Percentiles rank a stretch among this genome's conserved stretches.
Conservation (phyloP, 805 yeast genomes). For the Lachancea quebecensis region DNA sequence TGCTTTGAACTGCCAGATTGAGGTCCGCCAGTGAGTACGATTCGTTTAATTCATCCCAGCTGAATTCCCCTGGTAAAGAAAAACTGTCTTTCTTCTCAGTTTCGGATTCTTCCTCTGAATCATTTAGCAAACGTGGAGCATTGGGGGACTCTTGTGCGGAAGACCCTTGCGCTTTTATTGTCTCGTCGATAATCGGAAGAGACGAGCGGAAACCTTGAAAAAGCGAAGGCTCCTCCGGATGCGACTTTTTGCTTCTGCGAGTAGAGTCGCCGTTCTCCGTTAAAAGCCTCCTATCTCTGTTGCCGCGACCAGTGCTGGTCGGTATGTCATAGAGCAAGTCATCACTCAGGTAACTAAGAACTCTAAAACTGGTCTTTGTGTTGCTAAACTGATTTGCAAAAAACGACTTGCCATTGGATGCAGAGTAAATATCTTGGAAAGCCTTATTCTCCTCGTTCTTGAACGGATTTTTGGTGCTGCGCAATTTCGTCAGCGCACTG, state of each 20-base stretch:
- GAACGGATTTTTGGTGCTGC: slow-evolving; percentile 3
- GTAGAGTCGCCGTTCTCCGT: slow-evolving; percentile 12
- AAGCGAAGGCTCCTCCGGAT: slow-evolving; percentile 39
- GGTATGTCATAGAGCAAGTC: slow-evolving; percentile 55
- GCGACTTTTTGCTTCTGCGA: slow-evolving; percentile 8
- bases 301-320: slow-evolving; percentile 9
- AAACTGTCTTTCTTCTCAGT: slow-evolving; percentile 19
- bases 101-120: slow-evolving; percentile 5
- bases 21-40: slow-evolving; percentile 39
- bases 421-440: slow-evolving; percentile 29
- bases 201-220: slow-evolving; percentile 67
- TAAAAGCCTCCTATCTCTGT: slow-evolving; percentile 6
- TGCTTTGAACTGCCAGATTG: slow-evolving; percentile 32
- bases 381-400: slow-evolving; percentile 33
- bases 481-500: slow-evolving; percentile 12
- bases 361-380: slow-evolving; percentile 40
- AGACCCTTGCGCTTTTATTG: slow-evolving; percentile 28
- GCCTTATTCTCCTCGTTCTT: slow-evolving; percentile 9
- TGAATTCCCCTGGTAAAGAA: slow-evolving; percentile 36
- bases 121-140: slow-evolving; percentile 12
- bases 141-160: slow-evolving; percentile 13
- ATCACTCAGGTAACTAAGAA: slow-evolving; percentile 51
- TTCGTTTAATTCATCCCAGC: slow-evolving; percentile 36
- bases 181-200: slow-evolving; percentile 44
- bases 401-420: slow-evolving; percentile 30